Evolutionary conservation across 1,284 basidiomycete genomes (phyloP).

Genomic region (Pseudozyma tsukubaensis): DNA sequence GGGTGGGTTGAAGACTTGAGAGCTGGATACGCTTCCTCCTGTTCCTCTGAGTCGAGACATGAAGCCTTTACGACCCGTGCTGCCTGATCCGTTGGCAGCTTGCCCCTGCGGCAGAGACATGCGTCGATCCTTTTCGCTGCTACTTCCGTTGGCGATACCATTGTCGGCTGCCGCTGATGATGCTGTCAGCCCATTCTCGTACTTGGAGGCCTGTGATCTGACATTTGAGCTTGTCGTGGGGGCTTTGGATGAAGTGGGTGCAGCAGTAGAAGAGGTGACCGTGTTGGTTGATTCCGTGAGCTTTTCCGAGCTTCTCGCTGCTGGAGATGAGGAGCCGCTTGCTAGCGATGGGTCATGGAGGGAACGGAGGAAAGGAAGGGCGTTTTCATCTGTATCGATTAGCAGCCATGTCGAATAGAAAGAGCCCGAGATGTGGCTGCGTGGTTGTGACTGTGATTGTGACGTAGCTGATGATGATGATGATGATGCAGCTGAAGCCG

Average conservation of each 20-base stretch:
- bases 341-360: constrained; percentile 8
- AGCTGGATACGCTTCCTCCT: constrained; percentile 19
- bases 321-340: constrained; percentile 19
- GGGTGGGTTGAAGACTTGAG: constrained; percentile 15
- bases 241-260: background rate
- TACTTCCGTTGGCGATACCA: background rate
- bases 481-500: background rate
- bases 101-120: constrained; percentile 24
- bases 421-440: background rate
- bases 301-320: constrained; percentile 27
- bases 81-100: background rate
- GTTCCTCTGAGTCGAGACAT: constrained; percentile 34
- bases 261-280: background rate
- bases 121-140: constrained; percentile 22
- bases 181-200: constrained; percentile 17
- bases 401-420: constrained; percentile 36
- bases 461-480: constrained; percentile 1
- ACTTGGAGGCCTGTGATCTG: constrained; percentile 27
- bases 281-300: constrained; percentile 33
- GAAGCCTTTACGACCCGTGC: constrained; percentile 26
- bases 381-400: constrained; percentile 28
- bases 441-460: background rate
- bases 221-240: constrained; percentile 9
- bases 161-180: background rate
- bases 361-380: constrained; percentile 25